Percentiles rank a stretch among this genome's conserved stretches.
These are phyloP conservation scores for Dendrobium catenatum DNA, from an alignment of 106 monocot genomes.

Conservation along the genomic window DNA sequence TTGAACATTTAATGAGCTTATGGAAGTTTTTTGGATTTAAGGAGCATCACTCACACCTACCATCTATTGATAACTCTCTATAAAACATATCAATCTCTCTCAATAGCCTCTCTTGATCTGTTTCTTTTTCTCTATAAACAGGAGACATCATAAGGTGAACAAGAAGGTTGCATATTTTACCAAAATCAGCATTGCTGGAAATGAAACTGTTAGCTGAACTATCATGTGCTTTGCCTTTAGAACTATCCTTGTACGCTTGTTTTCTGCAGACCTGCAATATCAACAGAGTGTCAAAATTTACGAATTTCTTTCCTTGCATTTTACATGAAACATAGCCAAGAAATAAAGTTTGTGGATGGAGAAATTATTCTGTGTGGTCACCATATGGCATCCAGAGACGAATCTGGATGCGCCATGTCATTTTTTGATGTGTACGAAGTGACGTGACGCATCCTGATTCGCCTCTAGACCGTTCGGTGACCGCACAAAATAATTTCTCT, in stretches of 20 bases:
- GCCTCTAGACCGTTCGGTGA: too few species aligned
- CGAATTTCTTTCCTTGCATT: too few species aligned
- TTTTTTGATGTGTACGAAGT: too few species aligned
- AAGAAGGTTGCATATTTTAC: constrained; percentile 35
- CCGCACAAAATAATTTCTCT: too few species aligned
- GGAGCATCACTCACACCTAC: not conserved
- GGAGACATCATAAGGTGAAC: constrained; percentile 35
- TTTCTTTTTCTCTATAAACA: constrained; percentile 8
- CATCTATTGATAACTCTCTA: constrained; percentile 22
- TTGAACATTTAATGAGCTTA: too few species aligned
- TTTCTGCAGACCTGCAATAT: constrained; percentile 64
- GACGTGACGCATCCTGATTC: too few species aligned
- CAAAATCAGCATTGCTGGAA: constrained; percentile 12
- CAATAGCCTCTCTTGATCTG: constrained; percentile 33
- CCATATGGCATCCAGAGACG: too few species aligned
- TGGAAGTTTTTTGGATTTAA: not conserved
- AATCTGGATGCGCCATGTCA: too few species aligned
- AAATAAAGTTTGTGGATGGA: too few species aligned
- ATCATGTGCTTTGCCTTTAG: constrained; percentile 9
- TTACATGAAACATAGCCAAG: too few species aligned
- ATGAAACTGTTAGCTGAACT: constrained; percentile 7
- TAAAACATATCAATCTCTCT: constrained; percentile 71
- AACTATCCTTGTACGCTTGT: constrained; percentile 34
- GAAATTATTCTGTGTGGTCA: too few species aligned
- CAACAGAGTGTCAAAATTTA: not conserved